phyloP scores from a whole-genome alignment of 768 basidiomycete species.

The Tylopilus balloui region DNA sequence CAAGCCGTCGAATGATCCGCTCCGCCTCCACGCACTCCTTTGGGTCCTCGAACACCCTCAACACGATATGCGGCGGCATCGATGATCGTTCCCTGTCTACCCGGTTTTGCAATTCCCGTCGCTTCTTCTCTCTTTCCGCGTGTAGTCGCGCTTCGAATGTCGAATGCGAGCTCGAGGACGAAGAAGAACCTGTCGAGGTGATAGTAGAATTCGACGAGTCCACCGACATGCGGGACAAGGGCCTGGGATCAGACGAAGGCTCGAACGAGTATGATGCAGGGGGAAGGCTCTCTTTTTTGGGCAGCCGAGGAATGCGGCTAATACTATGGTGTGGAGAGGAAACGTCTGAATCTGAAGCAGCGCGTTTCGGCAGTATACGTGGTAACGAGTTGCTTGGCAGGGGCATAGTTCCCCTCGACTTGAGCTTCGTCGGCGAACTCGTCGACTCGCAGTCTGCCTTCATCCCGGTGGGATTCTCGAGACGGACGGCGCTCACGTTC shows the following conservation, averaged over 20 bases:
- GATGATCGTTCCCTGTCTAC: constrained; percentile 57
- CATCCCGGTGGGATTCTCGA: constrained; percentile 64
- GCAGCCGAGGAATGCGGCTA: constrained; percentile 14
- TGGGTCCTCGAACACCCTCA: constrained; percentile 67
- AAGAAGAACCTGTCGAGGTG: constrained; percentile 19
- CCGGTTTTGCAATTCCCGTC: constrained; percentile 56
- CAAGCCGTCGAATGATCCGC: constrained; percentile 33
- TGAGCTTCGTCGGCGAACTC: constrained; percentile 1
- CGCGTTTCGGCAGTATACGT: constrained; percentile 13
- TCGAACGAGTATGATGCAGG: constrained; percentile 11
- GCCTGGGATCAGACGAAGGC: constrained; percentile 9
- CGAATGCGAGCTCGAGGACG: constrained; percentile 17
- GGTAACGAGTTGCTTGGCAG: not conserved
- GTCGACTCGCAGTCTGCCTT: not conserved
- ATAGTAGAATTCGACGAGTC: constrained; percentile 27
- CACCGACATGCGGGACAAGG: constrained; percentile 15
- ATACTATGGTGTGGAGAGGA: constrained; percentile 3
- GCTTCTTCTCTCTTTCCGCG: constrained; percentile 52
- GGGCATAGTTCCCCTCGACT: constrained; percentile 9
- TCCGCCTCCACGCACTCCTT: constrained; percentile 63
- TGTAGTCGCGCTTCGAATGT: constrained; percentile 19
- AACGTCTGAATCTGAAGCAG: constrained; percentile 19
- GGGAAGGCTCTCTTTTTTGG: constrained; percentile 11
- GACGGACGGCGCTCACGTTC: constrained; percentile 48
- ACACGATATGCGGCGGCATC: constrained; percentile 51